Evolutionary conservation across 148 eudicot genomes (phyloP).

Genomic region (Diospyros lotus): DNA sequence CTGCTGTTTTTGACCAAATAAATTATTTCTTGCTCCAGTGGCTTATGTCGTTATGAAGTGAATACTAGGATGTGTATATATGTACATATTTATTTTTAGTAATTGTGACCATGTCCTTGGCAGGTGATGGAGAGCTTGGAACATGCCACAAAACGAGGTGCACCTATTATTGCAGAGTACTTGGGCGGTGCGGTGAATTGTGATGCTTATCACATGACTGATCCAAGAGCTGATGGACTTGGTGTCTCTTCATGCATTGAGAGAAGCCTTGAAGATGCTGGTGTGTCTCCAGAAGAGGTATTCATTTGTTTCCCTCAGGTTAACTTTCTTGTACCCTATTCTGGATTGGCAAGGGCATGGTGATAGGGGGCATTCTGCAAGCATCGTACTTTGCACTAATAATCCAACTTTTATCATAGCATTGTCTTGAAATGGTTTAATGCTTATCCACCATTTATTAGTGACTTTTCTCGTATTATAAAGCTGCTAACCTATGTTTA

Average conservation of each 20-base stretch:
- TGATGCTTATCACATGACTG: conserved; percentile 98
- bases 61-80: background rate
- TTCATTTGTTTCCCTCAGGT: conserved; percentile 2
- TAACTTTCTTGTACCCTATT: background rate
- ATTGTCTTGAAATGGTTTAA: background rate
- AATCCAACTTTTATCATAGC: background rate
- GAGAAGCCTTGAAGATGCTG: conserved; percentile 81
- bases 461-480: background rate
- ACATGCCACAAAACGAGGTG: conserved; percentile 92
- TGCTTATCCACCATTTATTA: background rate
- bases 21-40: conserved; percentile 4
- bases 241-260: conserved; percentile 91
- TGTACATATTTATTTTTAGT: background rate
- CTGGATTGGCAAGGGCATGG: background rate
- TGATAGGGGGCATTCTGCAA: background rate
- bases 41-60: background rate
- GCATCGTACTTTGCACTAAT: background rate
- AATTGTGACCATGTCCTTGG: background rate
- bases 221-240: conserved; percentile 95
- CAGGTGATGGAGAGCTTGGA: conserved; percentile 98
- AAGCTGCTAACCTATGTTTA: background rate
- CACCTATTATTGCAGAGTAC: conserved; percentile 89
- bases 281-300: conserved; percentile 97
- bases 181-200: conserved; percentile 94
- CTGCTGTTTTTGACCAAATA: background rate